Conservation (phyloP, 257 asterid genomes). For the Gynochthodes officinalis region DNA sequence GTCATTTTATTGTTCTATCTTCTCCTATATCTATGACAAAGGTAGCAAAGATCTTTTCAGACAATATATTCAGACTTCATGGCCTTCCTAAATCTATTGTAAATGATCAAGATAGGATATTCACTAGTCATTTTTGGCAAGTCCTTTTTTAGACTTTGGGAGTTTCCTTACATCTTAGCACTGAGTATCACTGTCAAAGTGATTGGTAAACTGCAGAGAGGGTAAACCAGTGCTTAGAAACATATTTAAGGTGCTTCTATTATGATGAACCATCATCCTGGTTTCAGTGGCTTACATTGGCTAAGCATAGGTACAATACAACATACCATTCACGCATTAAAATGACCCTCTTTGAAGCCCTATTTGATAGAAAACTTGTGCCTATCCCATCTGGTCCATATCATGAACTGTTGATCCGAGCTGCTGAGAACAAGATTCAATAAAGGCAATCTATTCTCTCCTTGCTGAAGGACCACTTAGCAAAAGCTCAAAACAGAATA, state of each 20-base stretch:
- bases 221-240: background rate
- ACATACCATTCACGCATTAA: background rate
- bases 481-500: background rate
- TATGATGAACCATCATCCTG: background rate
- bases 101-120: background rate
- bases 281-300: background rate
- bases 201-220: background rate
- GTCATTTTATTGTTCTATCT: background rate
- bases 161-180: background rate
- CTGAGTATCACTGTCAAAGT: background rate
- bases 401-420: background rate
- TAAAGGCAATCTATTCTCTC: too few species aligned
- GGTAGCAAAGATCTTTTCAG: background rate
- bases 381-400: background rate
- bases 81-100: background rate
- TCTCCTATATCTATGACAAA: fast-evolving
- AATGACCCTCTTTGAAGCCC: background rate
- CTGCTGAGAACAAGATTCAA: background rate
- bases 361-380: background rate
- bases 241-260: background rate
- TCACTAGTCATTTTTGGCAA: background rate
- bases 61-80: background rate
- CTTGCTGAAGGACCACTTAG: background rate
- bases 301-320: conserved; percentile 17
- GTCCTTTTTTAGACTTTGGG: background rate